Conservation (phyloP, 1,139 yeast genomes). For the Blastobotrys malaysiensis region DNA sequence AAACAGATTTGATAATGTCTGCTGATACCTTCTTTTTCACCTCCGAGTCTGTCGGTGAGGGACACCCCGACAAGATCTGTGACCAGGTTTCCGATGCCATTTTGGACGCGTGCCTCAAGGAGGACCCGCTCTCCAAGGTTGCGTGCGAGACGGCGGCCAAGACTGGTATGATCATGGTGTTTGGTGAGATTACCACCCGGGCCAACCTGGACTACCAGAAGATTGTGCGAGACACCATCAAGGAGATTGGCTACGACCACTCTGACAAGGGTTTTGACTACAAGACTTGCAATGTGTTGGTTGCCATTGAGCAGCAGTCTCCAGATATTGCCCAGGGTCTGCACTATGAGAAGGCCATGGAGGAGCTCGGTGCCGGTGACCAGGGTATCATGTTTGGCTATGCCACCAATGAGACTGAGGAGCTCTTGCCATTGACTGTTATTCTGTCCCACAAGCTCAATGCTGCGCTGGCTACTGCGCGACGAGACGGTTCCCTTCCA, state of each 20-base stretch:
- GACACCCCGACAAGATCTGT: slow-evolving; percentile 99
- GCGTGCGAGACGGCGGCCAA: slow-evolving; percentile 99
- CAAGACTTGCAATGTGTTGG: slow-evolving; percentile 98
- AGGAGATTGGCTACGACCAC: slow-evolving; percentile 96
- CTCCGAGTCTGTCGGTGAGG: slow-evolving; percentile 95
- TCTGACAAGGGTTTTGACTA: slow-evolving; percentile 97
- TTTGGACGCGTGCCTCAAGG: slow-evolving; percentile 93
- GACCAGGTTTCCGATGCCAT: slow-evolving; percentile 99
- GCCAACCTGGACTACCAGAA: slow-evolving; percentile 95
- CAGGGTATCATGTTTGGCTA: slow-evolving; percentile 99
- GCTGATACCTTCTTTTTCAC: slow-evolving; percentile 66
- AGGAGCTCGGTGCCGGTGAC: slow-evolving; percentile 99
- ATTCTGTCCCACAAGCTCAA: slow-evolving; percentile 93
- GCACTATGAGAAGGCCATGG: slow-evolving; percentile 93
- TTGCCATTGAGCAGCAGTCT: slow-evolving; percentile 98
- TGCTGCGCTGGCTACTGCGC: slow-evolving; percentile 93
- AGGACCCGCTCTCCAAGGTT: slow-evolving; percentile 95
- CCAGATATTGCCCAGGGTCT: slow-evolving; percentile 99
- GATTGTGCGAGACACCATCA: slow-evolving; percentile 95
- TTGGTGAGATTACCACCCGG: slow-evolving; percentile 98
- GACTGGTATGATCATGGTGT: slow-evolving; percentile 98
- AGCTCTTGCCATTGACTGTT: slow-evolving; percentile 91
- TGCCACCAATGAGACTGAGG: slow-evolving; percentile 98
- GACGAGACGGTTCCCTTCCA: slow-evolving; percentile 88
- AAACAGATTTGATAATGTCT: not conserved